These are phyloP conservation scores for Erodium texanum DNA, from an alignment of 441 rosid genomes.

Conservation along the genomic window DNA sequence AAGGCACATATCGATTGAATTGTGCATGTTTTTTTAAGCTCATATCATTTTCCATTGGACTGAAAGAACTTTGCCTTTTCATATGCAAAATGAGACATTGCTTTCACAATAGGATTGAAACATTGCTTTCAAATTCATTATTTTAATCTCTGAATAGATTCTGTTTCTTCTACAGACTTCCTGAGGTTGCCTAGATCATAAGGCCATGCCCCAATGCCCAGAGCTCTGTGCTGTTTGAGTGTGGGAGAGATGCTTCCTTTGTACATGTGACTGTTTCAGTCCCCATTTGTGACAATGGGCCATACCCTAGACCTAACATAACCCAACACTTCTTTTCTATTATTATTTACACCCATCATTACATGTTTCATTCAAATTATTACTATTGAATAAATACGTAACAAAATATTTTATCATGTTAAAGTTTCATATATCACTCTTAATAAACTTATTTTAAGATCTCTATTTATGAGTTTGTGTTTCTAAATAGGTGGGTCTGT, in stretches of 20 bases:
- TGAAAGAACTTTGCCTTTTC: background rate
- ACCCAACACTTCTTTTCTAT: too few relatives aligned
- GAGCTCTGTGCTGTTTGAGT: background rate
- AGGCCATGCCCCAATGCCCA: constrained; percentile 1
- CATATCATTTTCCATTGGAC: background rate
- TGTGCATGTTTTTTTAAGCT: background rate
- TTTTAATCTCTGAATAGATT: too few relatives aligned
- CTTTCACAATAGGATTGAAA: background rate
- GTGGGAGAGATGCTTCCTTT: background rate
- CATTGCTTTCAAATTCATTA: background rate
- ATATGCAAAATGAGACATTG: background rate
- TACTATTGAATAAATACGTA: too few relatives aligned
- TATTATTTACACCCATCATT: background rate
- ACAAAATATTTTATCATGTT: too few relatives aligned
- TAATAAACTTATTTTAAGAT: too few relatives aligned
- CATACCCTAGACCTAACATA: background rate
- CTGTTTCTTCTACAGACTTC: background rate
- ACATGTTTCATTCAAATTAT: background rate
- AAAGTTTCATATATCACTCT: too few relatives aligned
- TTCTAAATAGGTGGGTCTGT: too few relatives aligned
- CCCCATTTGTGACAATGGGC: background rate
- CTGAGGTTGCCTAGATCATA: background rate
- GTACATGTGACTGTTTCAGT: background rate
- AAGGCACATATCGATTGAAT: too few relatives aligned
- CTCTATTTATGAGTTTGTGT: too few relatives aligned